Evolutionary conservation across 306 rosid species (phyloP).

Genomic region (Gillenia trifoliata): DNA sequence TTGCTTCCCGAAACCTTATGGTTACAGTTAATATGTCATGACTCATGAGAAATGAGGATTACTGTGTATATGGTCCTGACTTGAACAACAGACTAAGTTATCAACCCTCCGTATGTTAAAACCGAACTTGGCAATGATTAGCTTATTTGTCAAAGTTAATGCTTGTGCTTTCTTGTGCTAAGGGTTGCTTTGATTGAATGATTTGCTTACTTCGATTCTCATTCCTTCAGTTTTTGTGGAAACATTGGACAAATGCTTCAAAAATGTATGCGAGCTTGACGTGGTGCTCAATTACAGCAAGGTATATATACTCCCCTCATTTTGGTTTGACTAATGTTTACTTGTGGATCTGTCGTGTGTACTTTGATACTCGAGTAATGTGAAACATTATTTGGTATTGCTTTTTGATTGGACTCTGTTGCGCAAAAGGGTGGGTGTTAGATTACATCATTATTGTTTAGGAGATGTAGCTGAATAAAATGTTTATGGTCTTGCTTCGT

Average conservation of each 20-base stretch:
- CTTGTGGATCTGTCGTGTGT: not conserved
- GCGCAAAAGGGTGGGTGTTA: not conserved
- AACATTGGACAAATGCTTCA: conserved; percentile 95
- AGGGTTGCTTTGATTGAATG: conserved; percentile 2
- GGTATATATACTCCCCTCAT: conserved; percentile 37
- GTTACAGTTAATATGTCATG: not conserved
- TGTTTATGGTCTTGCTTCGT: not conserved
- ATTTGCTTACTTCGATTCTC: conserved; percentile 26
- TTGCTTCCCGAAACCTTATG: not conserved
- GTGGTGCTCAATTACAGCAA: conserved; percentile 89
- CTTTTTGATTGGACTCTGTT: not conserved
- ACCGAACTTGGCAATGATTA: not conserved
- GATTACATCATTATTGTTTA: not conserved
- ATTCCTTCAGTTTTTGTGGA: conserved; percentile 83
- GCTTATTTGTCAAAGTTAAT: not conserved
- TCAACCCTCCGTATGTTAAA: no score
- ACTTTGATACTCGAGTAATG: not conserved
- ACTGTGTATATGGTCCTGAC: not conserved
- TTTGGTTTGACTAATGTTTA: not conserved
- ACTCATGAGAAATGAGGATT: not conserved
- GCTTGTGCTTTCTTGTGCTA: not conserved
- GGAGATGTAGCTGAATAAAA: not conserved
- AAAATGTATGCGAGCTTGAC: conserved; percentile 92
- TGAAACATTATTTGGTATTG: not conserved
- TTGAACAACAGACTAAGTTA: not conserved